phyloP scores from a whole-genome alignment of 352 stramenopile genomes.

The Peronosclerospora sorghi region DNA sequence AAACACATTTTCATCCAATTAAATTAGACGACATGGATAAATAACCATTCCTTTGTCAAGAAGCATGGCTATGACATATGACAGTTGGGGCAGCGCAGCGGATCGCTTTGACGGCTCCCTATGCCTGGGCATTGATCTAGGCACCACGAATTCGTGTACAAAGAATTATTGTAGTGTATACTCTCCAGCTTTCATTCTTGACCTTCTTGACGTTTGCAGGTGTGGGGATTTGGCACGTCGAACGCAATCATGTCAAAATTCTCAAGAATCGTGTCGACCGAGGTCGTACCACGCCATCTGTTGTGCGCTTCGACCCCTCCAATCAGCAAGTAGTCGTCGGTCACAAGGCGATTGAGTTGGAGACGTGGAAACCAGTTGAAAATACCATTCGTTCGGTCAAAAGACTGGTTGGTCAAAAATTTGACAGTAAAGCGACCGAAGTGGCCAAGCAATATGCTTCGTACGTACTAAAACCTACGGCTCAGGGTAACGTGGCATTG shows the following conservation, averaged over 20 bases:
- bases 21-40: conserved; percentile 1
- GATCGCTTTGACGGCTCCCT: conserved; percentile 67
- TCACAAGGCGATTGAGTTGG: conserved; percentile 31
- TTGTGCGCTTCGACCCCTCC: conserved; percentile 53
- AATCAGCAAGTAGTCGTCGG: conserved; percentile 46
- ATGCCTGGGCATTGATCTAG: conserved; percentile 98
- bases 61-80: conserved; percentile 34
- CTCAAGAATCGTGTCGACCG: conserved; percentile 58
- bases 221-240: conserved; percentile 69
- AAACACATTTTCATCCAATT: conserved; percentile 9
- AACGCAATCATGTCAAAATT: conserved; percentile 78
- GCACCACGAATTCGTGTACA: conserved; percentile 98
- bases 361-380: conserved; percentile 36
- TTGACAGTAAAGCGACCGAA: conserved; percentile 43
- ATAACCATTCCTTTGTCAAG: neutral
- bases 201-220: conserved; percentile 14
- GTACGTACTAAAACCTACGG: conserved; percentile 39
- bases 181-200: neutral
- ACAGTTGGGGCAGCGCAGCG: conserved; percentile 62
- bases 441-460: conserved; percentile 44
- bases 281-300: conserved; percentile 64
- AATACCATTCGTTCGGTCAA: conserved; percentile 78
- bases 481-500: conserved; percentile 44
- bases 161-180: neutral
- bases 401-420: conserved; percentile 71